Evolutionary conservation across 306 rosid species (phyloP).

Genomic region (Ceratonia siliqua): DNA sequence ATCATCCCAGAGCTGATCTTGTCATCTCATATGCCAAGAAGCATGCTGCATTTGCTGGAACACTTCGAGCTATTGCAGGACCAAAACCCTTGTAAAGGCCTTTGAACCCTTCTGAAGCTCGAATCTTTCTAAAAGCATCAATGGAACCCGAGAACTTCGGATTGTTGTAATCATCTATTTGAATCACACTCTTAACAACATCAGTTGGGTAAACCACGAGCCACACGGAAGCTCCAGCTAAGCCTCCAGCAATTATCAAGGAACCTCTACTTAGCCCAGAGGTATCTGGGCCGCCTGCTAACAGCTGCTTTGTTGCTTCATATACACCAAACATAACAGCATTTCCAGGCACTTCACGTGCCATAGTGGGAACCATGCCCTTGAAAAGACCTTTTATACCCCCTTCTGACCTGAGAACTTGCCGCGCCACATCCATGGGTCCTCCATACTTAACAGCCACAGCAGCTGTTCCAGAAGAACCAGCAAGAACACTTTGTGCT

Average conservation of each 20-base stretch:
- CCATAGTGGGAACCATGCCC: conserved; percentile 88
- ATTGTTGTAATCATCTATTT: conserved; percentile 82
- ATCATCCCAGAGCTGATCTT: conserved; percentile 74
- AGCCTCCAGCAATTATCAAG: conserved; percentile 78
- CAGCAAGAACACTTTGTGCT: conserved; percentile 86
- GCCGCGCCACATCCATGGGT: conserved; percentile 91
- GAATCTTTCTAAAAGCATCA: conserved; percentile 77
- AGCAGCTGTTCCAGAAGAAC: conserved; percentile 51
- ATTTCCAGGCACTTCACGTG: conserved; percentile 92
- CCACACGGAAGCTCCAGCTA: conserved; percentile 93
- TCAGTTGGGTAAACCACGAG: conserved; percentile 79
- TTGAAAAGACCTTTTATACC: conserved; percentile 86
- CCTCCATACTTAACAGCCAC: conserved; percentile 82
- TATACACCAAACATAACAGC: conserved; percentile 94
- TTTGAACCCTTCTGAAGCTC: conserved; percentile 69
- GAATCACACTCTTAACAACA: conserved; percentile 89
- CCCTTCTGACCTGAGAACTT: conserved; percentile 80
- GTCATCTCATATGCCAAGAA: conserved; percentile 95
- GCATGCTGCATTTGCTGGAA: conserved; percentile 96
- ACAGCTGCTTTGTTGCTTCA: conserved; percentile 65
- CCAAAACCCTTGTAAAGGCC: conserved; percentile 96
- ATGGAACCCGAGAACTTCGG: conserved; percentile 80
- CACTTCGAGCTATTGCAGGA: conserved; percentile 89
- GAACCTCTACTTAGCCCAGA: conserved; percentile 83
- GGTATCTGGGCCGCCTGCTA: conserved; percentile 88